These are phyloP conservation scores for Haberlea rhodopensis DNA, from an alignment of 257 asterid species.

Conservation along the genomic window DNA sequence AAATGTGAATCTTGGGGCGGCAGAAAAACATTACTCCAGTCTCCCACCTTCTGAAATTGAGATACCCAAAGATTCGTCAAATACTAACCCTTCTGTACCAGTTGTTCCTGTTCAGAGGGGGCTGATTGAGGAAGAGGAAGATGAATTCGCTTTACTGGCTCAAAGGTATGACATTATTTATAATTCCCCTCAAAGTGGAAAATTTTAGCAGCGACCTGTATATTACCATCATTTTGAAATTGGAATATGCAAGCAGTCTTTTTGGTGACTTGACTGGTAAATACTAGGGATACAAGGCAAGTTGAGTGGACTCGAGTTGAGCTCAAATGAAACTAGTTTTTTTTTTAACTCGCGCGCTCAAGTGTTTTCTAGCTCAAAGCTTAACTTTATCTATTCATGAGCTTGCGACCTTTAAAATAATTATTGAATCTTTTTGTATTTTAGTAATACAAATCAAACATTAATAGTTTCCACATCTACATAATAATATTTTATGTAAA, in stretches of 20 bases:
- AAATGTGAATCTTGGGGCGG: slow-evolving; percentile 20
- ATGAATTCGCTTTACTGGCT: slow-evolving; percentile 89
- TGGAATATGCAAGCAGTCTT: neutral
- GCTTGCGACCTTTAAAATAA: too few relatives aligned
- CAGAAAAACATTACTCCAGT: slow-evolving; percentile 34
- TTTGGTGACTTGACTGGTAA: neutral
- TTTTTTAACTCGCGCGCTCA: neutral
- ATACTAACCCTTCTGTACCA: slow-evolving; percentile 39
- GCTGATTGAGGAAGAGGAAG: slow-evolving; percentile 69
- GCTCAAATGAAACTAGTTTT: neutral
- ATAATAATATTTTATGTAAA: too few relatives aligned
- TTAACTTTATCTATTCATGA: too few relatives aligned
- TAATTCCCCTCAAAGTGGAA: neutral
- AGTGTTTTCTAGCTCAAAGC: too few relatives aligned
- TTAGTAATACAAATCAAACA: too few relatives aligned
- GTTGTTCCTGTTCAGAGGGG: slow-evolving; percentile 31
- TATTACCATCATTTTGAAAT: neutral
- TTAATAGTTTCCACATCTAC: too few relatives aligned
- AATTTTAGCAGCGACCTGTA: neutral
- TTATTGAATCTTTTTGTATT: too few relatives aligned
- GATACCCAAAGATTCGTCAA: slow-evolving; percentile 24
- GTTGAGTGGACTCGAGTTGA: neutral
- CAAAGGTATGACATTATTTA: slow-evolving; percentile 53
- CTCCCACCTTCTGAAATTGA: slow-evolving; percentile 31
- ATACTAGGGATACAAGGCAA: neutral